phyloP scores from a whole-genome alignment of 352 stramenopile genomes.

The Globisporangium sylvaticum region DNA sequence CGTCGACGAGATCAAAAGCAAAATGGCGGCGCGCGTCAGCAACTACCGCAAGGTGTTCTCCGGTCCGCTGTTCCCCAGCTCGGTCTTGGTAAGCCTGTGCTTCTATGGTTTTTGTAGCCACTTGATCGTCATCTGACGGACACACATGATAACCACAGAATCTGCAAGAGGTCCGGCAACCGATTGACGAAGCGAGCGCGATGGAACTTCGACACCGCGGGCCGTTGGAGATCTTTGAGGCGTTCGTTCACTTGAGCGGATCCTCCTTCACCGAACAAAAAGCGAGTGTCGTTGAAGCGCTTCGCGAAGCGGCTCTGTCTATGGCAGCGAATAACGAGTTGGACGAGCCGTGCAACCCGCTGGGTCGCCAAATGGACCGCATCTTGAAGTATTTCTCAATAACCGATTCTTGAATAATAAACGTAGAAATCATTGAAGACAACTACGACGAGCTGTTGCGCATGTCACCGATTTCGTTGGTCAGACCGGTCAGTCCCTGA shows the following conservation, averaged over 20 bases:
- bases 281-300: neutral
- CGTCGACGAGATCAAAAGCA: slow-evolving; percentile 31
- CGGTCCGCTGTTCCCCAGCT: slow-evolving; percentile 30
- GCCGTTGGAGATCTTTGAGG: slow-evolving; percentile 16
- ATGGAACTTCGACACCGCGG: slow-evolving; percentile 1
- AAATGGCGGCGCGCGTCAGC: slow-evolving; percentile 41
- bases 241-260: neutral
- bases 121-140: neutral
- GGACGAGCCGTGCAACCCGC: slow-evolving; percentile 7
- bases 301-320: neutral
- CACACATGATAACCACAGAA: neutral
- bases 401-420: no score
- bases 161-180: neutral
- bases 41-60: slow-evolving; percentile 36
- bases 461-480: slow-evolving; percentile 15
- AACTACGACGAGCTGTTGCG: neutral
- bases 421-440: neutral
- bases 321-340: neutral
- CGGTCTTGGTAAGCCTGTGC: slow-evolving; percentile 30
- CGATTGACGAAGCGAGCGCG: neutral
- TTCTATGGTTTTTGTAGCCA: neutral
- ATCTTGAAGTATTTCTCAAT: slow-evolving; percentile 3
- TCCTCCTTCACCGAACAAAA: neutral
- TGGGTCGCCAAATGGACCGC: slow-evolving; percentile 10
- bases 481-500: slow-evolving; percentile 25